Evolutionary conservation across 176 grass and related monocot genomes (phyloP), one percentile per base, ranked within the genome.

Genomic region (Luzula sylvatica): DNA sequence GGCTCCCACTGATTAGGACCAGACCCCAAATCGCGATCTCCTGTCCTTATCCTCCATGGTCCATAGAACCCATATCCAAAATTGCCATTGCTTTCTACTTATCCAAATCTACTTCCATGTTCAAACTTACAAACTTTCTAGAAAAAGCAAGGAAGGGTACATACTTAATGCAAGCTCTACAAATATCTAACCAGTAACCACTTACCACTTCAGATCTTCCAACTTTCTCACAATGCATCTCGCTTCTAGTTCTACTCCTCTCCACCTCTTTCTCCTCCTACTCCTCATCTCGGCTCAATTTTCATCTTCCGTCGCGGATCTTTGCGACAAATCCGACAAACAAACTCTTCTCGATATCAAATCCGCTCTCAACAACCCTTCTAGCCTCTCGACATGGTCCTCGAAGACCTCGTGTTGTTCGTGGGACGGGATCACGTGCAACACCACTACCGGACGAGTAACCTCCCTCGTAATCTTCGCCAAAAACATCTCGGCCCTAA

Each of bases 351-450:
- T 76, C 0, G 48, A 53, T 5, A 23, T 87, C 17, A 87, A 81
- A 65, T 65, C 50, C 0, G 67, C 54, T 0, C 30, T 86, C 18
- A 65, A 73, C 43, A 39, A 68, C 54, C 71, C 61, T 0, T 11
- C 54, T 3, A 71, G n/a, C 7, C 71, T 86, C 25, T 75, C 72
- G 19, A 45, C 51, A 2, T 80, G 82, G 82, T 64, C 73, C 43
- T 72, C 76, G 20, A 68, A 41, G 5, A 13, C 28, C 1, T 8
- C 50, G 16, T 87, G 76, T 55, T 80, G 76, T 50, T 18, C 45
- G 1, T 87, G 82, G 82, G 1, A 52, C 0, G 82, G 82, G 46
- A 20, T 87, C 24, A 43, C 49, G 19, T 87, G 82, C 67, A 27
- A 81, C 35, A 15, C 62, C 52, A 55, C 68, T 12, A 73, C 68